Evolutionary conservation across 2,329 filamentous ascomycete genomes (phyloP).

Genomic region (Lasiodiplodia hormozganensis): DNA sequence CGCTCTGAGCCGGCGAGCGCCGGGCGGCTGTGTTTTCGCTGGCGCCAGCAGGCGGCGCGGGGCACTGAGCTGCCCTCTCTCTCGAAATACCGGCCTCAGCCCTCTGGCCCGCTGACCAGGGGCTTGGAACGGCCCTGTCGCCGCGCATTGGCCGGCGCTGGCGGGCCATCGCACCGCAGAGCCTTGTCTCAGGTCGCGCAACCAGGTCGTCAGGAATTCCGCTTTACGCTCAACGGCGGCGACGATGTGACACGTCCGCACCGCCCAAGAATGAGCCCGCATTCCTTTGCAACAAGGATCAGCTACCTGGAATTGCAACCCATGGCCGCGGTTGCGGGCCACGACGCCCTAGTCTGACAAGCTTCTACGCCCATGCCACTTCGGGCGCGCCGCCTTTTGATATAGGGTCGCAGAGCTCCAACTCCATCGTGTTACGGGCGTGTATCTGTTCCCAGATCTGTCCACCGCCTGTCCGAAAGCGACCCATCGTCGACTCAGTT

Average conservation of each 20-base stretch:
- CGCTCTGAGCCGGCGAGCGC: background rate
- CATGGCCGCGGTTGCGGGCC: constrained; percentile 53
- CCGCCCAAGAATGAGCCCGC: constrained; percentile 25
- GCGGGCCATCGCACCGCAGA: constrained; percentile 23
- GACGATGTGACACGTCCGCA: constrained; percentile 27
- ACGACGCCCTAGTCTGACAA: constrained; percentile 49
- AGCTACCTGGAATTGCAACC: constrained; percentile 48
- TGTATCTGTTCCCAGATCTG: constrained; percentile 45
- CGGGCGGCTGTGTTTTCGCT: background rate
- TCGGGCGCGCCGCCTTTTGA: constrained; percentile 12
- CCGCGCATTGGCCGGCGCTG: constrained; percentile 10
- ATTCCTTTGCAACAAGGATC: constrained; percentile 46
- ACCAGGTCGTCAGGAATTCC: constrained; percentile 25
- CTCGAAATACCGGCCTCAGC: constrained; percentile 1
- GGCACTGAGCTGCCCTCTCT: constrained; percentile 34
- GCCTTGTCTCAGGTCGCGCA: constrained; percentile 24
- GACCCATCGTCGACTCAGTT: constrained; percentile 31
- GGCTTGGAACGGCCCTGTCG: constrained; percentile 21
- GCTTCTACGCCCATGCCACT: constrained; percentile 40
- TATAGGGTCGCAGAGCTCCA: constrained; percentile 29
- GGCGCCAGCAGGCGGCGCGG: constrained; percentile 33
- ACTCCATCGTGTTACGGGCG: constrained; percentile 31
- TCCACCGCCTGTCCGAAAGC: constrained; percentile 41
- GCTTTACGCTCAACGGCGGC: constrained; percentile 20
- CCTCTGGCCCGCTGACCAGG: constrained; percentile 24